phyloP scores from a whole-genome alignment of 768 basidiomycete species.

The Boletus patriciae region DNA sequence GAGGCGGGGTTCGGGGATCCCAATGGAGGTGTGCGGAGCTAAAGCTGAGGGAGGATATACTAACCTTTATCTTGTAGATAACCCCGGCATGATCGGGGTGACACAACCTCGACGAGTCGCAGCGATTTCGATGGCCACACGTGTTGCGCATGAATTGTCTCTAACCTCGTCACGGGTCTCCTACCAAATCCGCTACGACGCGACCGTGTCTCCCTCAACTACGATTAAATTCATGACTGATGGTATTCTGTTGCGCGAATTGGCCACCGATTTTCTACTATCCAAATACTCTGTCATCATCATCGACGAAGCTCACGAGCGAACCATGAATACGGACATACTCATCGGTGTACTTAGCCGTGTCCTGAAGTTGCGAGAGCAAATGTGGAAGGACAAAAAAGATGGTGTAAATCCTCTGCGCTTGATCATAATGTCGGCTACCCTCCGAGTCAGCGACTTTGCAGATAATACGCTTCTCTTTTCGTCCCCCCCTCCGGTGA shows the following conservation, averaged over 20 bases:
- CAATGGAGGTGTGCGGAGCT: slow-evolving; percentile 61
- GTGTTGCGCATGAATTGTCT: slow-evolving; percentile 92
- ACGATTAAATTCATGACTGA: slow-evolving; percentile 99
- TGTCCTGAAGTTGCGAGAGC: slow-evolving; percentile 84
- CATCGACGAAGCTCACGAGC: slow-evolving; percentile 97
- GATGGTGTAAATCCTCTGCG: slow-evolving; percentile 81
- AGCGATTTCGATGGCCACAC: slow-evolving; percentile 92
- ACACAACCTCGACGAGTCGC: slow-evolving; percentile 98
- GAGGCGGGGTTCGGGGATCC: slow-evolving; percentile 92
- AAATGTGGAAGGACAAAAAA: slow-evolving; percentile 80
- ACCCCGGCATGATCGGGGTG: slow-evolving; percentile 96
- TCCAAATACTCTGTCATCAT: slow-evolving; percentile 91
- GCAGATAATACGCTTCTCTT: slow-evolving; percentile 84
- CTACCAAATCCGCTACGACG: slow-evolving; percentile 97
- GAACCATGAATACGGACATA: slow-evolving; percentile 98
- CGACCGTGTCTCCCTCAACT: slow-evolving; percentile 85
- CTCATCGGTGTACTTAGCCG: slow-evolving; percentile 95
- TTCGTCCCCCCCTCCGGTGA: slow-evolving; percentile 80
- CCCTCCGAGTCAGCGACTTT: slow-evolving; percentile 91
- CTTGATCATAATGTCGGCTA: slow-evolving; percentile 98
- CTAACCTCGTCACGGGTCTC: slow-evolving; percentile 80
- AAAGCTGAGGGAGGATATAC: not conserved
- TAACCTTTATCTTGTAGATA: slow-evolving; percentile 54
- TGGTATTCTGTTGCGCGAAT: slow-evolving; percentile 90
- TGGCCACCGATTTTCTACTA: slow-evolving; percentile 92